Evolutionary conservation across 2,329 filamentous ascomycete genomes (phyloP).

Genomic region (Paracoccidioides lutzii): DNA sequence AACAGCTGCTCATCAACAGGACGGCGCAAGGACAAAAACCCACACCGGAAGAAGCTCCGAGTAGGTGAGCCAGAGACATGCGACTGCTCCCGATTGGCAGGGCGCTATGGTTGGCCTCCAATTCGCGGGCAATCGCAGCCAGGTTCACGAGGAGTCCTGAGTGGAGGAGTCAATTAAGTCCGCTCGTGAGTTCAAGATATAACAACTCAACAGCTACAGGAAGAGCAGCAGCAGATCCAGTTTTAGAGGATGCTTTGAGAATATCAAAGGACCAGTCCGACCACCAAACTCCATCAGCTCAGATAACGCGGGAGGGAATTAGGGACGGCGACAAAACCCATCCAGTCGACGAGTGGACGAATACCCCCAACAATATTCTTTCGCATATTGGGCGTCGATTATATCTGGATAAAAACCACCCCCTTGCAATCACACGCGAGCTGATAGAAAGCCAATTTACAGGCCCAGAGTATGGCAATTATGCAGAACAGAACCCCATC

Average conservation of each 20-base stretch:
- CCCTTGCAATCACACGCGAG: slow-evolving; percentile 75
- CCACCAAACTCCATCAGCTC: not conserved
- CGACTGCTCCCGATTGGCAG: slow-evolving; percentile 28
- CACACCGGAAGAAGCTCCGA: not conserved
- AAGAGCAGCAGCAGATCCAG: slow-evolving; percentile 2
- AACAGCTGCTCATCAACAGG: not conserved
- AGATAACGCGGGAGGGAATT: slow-evolving; percentile 11
- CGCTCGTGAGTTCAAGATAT: slow-evolving; percentile 12
- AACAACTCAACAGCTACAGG: slow-evolving; percentile 22
- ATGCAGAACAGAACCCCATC: slow-evolving; percentile 70
- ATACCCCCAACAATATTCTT: slow-evolving; percentile 64
- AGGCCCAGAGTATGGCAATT: slow-evolving; percentile 54
- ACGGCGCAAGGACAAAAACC: not conserved
- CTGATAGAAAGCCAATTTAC: slow-evolving; percentile 88
- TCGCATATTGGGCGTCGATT: slow-evolving; percentile 61
- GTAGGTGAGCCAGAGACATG: slow-evolving; percentile 16
- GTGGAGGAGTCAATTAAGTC: not conserved
- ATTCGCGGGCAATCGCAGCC: slow-evolving; percentile 21
- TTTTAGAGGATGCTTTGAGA: not conserved
- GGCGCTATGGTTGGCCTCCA: slow-evolving; percentile 25
- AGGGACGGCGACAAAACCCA: slow-evolving; percentile 45
- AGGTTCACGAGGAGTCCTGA: not conserved
- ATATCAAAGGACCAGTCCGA: not conserved
- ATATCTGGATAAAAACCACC: slow-evolving; percentile 86
- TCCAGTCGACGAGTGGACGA: slow-evolving; percentile 68